phyloP scores from a whole-genome alignment of 129 eudicot genomes.

The carrot (Daucus carota) region DNA sequence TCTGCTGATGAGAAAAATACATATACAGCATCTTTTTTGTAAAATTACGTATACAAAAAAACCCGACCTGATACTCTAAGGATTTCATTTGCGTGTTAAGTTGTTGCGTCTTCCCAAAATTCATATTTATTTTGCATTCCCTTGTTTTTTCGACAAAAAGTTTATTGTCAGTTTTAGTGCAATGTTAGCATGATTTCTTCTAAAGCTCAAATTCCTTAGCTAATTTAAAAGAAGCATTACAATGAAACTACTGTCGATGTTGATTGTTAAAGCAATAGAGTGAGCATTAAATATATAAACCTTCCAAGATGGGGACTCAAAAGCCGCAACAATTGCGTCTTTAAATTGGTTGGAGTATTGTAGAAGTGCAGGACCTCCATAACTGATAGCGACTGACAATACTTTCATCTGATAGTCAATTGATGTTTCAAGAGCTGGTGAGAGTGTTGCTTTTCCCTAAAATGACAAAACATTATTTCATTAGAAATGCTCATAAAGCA shows the following conservation, averaged over 20 bases:
- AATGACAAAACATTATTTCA: conserved; percentile 4
- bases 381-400: conserved; percentile 82
- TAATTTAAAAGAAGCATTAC: not conserved
- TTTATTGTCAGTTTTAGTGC: not conserved
- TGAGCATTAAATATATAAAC: conserved; percentile 22
- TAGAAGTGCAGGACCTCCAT: conserved; percentile 80
- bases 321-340: conserved; percentile 72
- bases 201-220: not conserved
- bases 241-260: not conserved
- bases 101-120: not conserved
- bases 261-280: not conserved
- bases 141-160: not conserved
- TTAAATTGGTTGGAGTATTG: conserved; percentile 63
- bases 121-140: not conserved
- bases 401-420: conserved; percentile 86
- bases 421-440: conserved; percentile 95
- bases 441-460: conserved; percentile 62
- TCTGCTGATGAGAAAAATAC: not conserved
- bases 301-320: conserved; percentile 98
- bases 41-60: not conserved
- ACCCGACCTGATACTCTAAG: not conserved
- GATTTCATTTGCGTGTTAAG: not conserved
- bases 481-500: conserved; percentile 17
- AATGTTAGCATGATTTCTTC: not conserved
- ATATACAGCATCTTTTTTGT: not conserved